Evolutionary conservation across 495 filamentous ascomycete species (phyloP).

Genomic region (Collariella sp.): DNA sequence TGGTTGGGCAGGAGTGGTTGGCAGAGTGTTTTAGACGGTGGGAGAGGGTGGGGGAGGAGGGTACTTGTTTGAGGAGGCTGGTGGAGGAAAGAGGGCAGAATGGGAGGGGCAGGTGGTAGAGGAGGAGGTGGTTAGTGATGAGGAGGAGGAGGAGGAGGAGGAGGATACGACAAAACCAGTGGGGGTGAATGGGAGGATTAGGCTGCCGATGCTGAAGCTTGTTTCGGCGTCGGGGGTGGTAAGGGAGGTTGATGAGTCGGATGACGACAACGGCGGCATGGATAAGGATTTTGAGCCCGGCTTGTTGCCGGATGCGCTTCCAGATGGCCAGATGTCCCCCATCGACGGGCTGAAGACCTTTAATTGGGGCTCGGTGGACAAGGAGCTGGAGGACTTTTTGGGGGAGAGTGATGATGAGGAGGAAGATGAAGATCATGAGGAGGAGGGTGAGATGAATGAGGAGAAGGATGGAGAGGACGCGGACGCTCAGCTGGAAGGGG

Average conservation of each 20-base stretch:
- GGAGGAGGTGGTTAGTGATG: background rate
- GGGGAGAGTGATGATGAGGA: constrained; percentile 31
- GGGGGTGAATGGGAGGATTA: background rate
- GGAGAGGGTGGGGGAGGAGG: constrained; percentile 59
- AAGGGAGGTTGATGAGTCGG: constrained; percentile 19
- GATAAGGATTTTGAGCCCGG: constrained; percentile 33
- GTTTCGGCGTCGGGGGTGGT: constrained; percentile 4
- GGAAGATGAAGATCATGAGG: constrained; percentile 20
- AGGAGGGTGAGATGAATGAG: constrained; percentile 27
- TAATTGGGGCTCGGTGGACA: constrained; percentile 56
- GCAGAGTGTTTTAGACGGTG: constrained; percentile 71
- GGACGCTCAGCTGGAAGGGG: constrained; percentile 14
- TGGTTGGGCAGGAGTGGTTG: constrained; percentile 87
- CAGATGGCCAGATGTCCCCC: constrained; percentile 42
- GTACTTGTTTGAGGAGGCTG: constrained; percentile 52
- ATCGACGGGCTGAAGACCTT: constrained; percentile 46
- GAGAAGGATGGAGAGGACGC: constrained; percentile 25
- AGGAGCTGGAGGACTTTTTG: constrained; percentile 72
- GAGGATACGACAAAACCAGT: constrained; percentile 35
- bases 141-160: constrained; percentile 9
- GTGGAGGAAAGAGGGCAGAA: constrained; percentile 3
- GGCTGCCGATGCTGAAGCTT: constrained; percentile 16
- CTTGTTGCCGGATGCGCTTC: constrained; percentile 39
- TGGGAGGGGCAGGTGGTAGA: background rate
- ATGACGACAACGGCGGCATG: constrained; percentile 35